These are phyloP conservation scores for Chalciporus sp. DNA, from an alignment of 1,284 basidiomycete species.

Conservation along the genomic window DNA sequence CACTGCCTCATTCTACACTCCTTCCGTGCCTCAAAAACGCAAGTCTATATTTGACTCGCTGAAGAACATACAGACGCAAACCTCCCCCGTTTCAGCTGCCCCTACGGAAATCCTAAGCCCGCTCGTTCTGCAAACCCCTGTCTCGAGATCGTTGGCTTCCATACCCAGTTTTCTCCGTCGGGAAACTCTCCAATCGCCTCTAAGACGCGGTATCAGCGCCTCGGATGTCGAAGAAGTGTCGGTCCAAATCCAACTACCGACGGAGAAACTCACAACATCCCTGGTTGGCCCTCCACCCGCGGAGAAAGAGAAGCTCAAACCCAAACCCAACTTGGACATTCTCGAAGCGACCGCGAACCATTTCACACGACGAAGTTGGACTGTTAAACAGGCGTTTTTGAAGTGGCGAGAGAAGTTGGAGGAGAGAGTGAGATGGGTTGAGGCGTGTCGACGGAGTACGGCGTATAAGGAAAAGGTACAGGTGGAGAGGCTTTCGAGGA, in stretches of 20 bases:
- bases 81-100: constrained; percentile 26
- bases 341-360: constrained; percentile 37
- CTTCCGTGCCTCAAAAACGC: constrained; percentile 12
- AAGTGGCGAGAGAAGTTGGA: constrained; percentile 42
- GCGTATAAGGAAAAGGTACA: constrained; percentile 57
- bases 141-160: constrained; percentile 19
- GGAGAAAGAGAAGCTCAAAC: constrained; percentile 2
- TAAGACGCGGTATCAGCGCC: constrained; percentile 22
- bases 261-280: constrained; percentile 9
- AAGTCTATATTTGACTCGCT: constrained; percentile 29
- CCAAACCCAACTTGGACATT: constrained; percentile 20
- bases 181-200: constrained; percentile 31
- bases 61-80: constrained; percentile 36
- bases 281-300: not conserved
- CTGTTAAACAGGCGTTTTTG: constrained; percentile 36
- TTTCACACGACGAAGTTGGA: constrained; percentile 39
- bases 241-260: not conserved
- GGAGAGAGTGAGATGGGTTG: constrained; percentile 53
- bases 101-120: constrained; percentile 51
- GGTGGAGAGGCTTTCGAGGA: constrained; percentile 39
- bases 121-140: constrained; percentile 43
- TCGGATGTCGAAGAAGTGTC: constrained; percentile 6
- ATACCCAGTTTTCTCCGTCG: constrained; percentile 21
- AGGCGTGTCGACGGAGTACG: constrained; percentile 61
- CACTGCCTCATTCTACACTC: constrained; percentile 23